Percentiles rank a stretch among this genome's conserved stretches.
Evolutionary conservation across 768 basidiomycete genomes (phyloP).

Genomic region (Leccinellum rugosiceps): DNA sequence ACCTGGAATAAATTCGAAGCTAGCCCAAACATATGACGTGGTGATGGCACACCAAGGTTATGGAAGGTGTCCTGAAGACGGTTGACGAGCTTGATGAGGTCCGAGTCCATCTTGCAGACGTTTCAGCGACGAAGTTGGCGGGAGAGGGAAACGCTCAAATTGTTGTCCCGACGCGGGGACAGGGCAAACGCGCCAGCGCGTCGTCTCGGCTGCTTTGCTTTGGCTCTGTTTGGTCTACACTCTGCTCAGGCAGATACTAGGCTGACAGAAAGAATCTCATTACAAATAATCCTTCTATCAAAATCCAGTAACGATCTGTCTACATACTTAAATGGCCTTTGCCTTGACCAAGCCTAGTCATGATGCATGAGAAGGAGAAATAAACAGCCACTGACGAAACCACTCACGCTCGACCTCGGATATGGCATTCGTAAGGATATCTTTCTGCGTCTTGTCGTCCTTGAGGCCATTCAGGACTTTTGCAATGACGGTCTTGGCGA

Average conservation of each 20-base stretch:
- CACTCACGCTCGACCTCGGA: conserved; percentile 90
- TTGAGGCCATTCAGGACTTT: conserved; percentile 80
- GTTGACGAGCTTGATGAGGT: conserved; percentile 93
- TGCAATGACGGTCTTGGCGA: conserved; percentile 83
- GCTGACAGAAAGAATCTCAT: background rate
- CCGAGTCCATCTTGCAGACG: conserved; percentile 73
- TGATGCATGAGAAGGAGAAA: background rate
- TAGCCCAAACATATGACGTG: conserved; percentile 4
- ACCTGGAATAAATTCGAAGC: conserved; percentile 41
- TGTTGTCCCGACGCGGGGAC: conserved; percentile 13
- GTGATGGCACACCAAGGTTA: conserved; percentile 67
- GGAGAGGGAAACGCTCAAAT: background rate
- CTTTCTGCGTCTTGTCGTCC: conserved; percentile 88
- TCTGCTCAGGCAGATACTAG: background rate
- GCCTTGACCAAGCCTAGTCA: conserved; percentile 79
- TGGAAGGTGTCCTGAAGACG: conserved; percentile 91
- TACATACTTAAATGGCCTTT: conserved; percentile 74
- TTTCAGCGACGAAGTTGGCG: background rate
- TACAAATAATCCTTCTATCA: conserved; percentile 18
- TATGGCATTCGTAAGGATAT: conserved; percentile 75
- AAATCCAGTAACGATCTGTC: conserved; percentile 21
- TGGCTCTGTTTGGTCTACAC: conserved; percentile 22
- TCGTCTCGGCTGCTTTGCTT: conserved; percentile 30
- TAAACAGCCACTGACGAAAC: background rate
- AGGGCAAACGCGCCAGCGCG: conserved; percentile 25